These are phyloP conservation scores for Kingdonia uniflora DNA, from an alignment of 164 flowering plant genomes.

Conservation along the genomic window DNA sequence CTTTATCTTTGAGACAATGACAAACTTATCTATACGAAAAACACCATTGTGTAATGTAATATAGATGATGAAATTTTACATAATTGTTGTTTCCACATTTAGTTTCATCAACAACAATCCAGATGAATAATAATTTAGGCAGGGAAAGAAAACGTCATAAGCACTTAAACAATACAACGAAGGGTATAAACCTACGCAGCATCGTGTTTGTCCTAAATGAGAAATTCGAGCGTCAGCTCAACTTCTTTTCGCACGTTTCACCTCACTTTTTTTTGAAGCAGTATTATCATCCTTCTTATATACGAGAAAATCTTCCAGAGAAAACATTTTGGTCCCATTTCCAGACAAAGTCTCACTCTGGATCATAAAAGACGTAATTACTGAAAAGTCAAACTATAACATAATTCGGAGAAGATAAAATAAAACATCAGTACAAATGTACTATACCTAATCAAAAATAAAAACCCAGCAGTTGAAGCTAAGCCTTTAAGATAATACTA, in stretches of 20 bases:
- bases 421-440: no score
- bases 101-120: background rate
- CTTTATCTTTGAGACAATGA: no score
- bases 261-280: conserved; percentile 12
- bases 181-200: conserved; percentile 33
- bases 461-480: no score
- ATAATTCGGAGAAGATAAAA: no score
- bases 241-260: conserved; percentile 23
- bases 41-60: no score
- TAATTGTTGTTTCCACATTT: no score
- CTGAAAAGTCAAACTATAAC: no score
- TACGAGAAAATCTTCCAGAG: conserved; percentile 44
- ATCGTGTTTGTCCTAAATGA: conserved; percentile 19
- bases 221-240: conserved; percentile 20
- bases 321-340: conserved; percentile 14
- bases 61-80: no score
- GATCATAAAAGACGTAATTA: no score
- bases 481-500: no score
- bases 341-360: conserved; percentile 17
- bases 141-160: background rate
- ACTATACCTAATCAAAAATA: no score
- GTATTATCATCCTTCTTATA: conserved; percentile 20
- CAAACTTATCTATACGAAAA: no score
- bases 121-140: background rate
- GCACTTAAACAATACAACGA: background rate